Percentiles rank a stretch among this genome's conserved stretches.
These are phyloP conservation scores for Trichoderma sp. DNA, from an alignment of 2,329 filamentous ascomycete species.

Conservation along the genomic window DNA sequence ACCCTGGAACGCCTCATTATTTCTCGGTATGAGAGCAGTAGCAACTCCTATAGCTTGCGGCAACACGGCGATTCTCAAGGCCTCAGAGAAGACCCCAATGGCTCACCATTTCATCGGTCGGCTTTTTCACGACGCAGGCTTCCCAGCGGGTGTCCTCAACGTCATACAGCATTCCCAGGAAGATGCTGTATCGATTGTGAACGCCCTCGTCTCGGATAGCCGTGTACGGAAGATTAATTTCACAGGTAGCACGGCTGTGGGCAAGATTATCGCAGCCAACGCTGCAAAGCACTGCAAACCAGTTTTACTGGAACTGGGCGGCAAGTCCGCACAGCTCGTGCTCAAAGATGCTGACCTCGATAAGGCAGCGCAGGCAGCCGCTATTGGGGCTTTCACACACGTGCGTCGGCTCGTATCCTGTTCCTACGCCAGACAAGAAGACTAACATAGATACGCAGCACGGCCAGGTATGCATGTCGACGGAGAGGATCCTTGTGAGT, in stretches of 20 bases:
- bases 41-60: background rate
- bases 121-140: constrained; percentile 68
- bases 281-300: constrained; percentile 77
- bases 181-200: constrained; percentile 64
- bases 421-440: background rate
- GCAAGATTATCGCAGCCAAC: constrained; percentile 66
- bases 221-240: constrained; percentile 76
- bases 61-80: background rate
- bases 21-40: background rate
- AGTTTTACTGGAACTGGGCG: constrained; percentile 62
- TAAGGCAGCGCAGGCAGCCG: background rate
- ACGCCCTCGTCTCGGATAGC: constrained; percentile 66
- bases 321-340: background rate
- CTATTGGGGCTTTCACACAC: background rate
- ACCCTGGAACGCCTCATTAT: background rate
- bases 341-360: background rate
- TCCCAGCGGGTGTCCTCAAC: constrained; percentile 73
- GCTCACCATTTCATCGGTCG: constrained; percentile 54
- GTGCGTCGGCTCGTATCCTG: background rate
- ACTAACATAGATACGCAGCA: background rate
- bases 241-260: constrained; percentile 73
- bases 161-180: constrained; percentile 60
- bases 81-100: background rate
- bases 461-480: background rate
- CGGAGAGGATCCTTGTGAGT: background rate